A percentile compares a stretch with the other conserved stretches of the same genome.
Evolutionary conservation across 352 stramenopile species (phyloP).

Genomic region (Thraustochytrium sp.): DNA sequence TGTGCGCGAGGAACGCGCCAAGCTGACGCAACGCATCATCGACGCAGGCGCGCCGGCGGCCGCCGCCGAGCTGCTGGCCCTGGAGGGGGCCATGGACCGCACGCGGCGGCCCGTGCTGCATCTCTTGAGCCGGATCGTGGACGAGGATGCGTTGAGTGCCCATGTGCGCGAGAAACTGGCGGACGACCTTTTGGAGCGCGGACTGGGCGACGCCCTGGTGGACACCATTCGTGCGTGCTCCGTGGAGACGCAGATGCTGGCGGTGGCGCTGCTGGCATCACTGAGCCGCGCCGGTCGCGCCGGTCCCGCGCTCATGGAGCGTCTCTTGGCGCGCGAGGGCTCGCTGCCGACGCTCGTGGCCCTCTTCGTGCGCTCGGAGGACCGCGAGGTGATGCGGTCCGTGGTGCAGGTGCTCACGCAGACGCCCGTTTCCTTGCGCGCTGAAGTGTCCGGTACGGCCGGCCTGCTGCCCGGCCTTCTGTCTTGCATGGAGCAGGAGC

Average conservation of each 20-base stretch:
- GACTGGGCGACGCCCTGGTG: background rate
- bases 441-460: background rate
- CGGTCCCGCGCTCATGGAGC: background rate
- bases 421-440: background rate
- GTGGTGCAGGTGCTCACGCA: background rate
- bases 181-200: background rate
- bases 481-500: background rate
- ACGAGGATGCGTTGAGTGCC: background rate
- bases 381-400: background rate
- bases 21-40: background rate
- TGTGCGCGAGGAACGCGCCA: background rate
- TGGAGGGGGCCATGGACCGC: background rate
- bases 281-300: background rate
- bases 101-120: background rate
- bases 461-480: background rate
- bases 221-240: background rate
- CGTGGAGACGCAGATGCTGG: slow-evolving; percentile 7
- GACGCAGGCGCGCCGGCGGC: background rate
- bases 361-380: background rate
- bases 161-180: background rate
- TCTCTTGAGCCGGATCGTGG: background rate
- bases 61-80: background rate
- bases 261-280: background rate
- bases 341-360: background rate
- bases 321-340: background rate